Evolutionary conservation across 805 yeast species (phyloP), one percentile per base, ranked within the genome.

Genomic region (Tetrapisispora arboricola): DNA sequence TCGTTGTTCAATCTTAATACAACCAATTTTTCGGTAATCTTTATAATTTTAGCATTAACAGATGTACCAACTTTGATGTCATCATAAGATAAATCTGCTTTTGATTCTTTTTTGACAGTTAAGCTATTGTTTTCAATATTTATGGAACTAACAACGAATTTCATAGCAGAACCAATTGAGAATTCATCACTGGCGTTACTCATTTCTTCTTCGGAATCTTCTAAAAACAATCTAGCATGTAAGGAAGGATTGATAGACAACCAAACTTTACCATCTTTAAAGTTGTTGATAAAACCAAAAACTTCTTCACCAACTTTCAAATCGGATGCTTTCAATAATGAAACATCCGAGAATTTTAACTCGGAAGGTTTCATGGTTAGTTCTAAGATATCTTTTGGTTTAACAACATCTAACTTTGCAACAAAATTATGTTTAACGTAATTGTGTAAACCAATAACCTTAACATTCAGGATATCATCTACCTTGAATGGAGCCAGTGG

Each of bases 391-490:
- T 71, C 60, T 36, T 75, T 71, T 44, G 74, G 73, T 21, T 76
- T 70, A 32, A 71, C 66, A 40, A 70, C 72, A 50, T 76, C 80
- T 17, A 84, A 70, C 17, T 79, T 66, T 20, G 92, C 82, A 44
- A 79, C 60, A 61, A 78, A 84, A 42, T 70, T 72, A 53, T 80
- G 85, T 43, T 71, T 78, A 44, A 78, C 73, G 7, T 78, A 68
- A 58, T 85, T 90, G 57, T 78, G 87, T 59, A 62, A 77, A 2
- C 96, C 96, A 49, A 86, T 71, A 16, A 88, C 72, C 52, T 73
- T 76, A 22, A 77, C 90, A 22, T 71, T 66, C 20, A 86, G 43
- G 4, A 65, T 57, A 28, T 78, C 73, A 37, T 81, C 90, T 40
- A 65, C 68, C 40, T 72, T 66, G 66, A 79, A 84, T 30, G 66